A percentile compares a stretch with the other conserved stretches of the same genome.
Evolutionary conservation across 345 rosid species (phyloP).

Genomic region (Gynandropsis gynandra): DNA sequence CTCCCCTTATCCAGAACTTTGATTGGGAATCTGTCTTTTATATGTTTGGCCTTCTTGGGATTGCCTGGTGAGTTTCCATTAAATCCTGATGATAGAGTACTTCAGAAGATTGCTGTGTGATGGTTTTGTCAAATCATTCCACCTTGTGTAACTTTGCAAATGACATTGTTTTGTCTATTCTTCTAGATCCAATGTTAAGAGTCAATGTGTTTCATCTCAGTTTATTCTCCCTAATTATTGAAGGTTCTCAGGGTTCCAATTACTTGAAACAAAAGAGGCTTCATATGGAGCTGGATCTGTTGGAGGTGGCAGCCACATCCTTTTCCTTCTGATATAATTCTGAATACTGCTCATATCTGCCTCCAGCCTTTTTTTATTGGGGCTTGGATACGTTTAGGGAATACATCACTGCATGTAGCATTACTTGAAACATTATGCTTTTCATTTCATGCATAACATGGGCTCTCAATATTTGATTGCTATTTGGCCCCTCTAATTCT

Average conservation of each 20-base stretch:
- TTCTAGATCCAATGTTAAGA: conserved; percentile 7
- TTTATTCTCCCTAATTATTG: conserved; percentile 22
- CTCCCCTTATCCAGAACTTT: conserved; percentile 70
- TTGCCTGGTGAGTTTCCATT: conserved; percentile 61
- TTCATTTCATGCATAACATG: too few species aligned
- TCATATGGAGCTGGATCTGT: conserved; percentile 28
- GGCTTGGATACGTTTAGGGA: too few species aligned
- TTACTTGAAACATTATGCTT: too few species aligned
- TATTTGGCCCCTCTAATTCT: too few species aligned
- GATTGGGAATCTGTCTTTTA: conserved; percentile 95
- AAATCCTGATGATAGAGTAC: conserved; percentile 4
- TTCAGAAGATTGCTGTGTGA: conserved; percentile 2
- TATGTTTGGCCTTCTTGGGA: conserved; percentile 67
- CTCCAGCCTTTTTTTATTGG: conserved; percentile 4
- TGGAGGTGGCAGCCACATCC: conserved; percentile 36
- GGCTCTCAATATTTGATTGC: too few species aligned
- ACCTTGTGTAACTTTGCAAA: conserved; percentile 6
- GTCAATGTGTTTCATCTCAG: conserved; percentile 8
- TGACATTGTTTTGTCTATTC: not conserved
- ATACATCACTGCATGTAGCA: too few species aligned
- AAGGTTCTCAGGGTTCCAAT: conserved; percentile 73
- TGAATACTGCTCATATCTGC: not conserved
- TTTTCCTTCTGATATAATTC: conserved; percentile 3
- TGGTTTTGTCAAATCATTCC: conserved; percentile 8
- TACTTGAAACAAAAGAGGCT: conserved; percentile 41